Base-by-base conservation (phyloP, 441 rosid species). In the Metrosideros polymorpha region DNA sequence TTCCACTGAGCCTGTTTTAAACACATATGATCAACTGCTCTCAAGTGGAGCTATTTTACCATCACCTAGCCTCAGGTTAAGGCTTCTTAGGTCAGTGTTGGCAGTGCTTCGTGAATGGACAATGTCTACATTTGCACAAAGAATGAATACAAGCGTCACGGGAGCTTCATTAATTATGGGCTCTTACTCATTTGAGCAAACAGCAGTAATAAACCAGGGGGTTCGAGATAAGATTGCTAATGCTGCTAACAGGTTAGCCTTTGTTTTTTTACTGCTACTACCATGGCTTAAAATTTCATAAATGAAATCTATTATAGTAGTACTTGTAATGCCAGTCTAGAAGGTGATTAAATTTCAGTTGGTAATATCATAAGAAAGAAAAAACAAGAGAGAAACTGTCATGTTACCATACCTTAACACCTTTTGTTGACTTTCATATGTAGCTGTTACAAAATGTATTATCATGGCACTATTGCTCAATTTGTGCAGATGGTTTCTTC, bases 61-160 rank as follows among this genome's bases (percentile, higher is more conserved):
- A 8, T 96, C 98, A 18, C 98, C 98, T 17, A 93, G 89, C 88
- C 98, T 96, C 79, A 94, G 97, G 91, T 86, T 98, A 89, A 96
- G 98, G 83, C 96, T 96, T 86, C 95, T 96, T 49, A 87, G 92
- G 63, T 98, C 99, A 32, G 96, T 96, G 85, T 92, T 95, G 50
- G 92, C 93, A 86, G 93, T 98, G 59, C 98, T 98, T n/a, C 94
- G 94, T 55, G 99, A 98, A 90, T 98, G 99, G 99, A 94, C 98
- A 45, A 93, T 94, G 97, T 95, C 98, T 87, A 92, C 91, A 53
- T 92, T 92, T 88, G 94, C 98, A 76, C 94, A 94, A 92, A 92
- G 96, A 90, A 95, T 94, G 94, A 95, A 94, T 32, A 93, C 96
- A 30, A 93, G 94, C 86, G 88, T 92, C 53, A 85, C 93, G 5